Evolutionary conservation across 495 filamentous ascomycete genomes (phyloP).

Genomic region (Pyrenula massariospora): DNA sequence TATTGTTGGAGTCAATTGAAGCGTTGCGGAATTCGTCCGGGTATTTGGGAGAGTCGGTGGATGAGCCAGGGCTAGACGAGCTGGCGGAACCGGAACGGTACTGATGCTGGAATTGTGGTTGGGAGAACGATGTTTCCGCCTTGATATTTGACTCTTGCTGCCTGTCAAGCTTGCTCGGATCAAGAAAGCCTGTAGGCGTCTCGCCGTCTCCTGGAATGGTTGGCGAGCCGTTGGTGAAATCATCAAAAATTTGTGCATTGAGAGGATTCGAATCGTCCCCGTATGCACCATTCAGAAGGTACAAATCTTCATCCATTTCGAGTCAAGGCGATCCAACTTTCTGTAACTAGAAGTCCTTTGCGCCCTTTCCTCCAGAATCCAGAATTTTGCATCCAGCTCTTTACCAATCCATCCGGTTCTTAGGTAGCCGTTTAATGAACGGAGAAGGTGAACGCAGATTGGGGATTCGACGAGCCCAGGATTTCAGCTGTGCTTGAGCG

Average conservation of each 20-base stretch:
- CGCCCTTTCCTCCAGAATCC: too few relatives aligned
- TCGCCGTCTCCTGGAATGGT: background rate
- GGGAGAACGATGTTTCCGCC: background rate
- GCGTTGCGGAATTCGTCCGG: background rate
- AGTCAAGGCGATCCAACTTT: too few relatives aligned
- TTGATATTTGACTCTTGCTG: background rate
- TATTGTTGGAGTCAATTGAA: background rate
- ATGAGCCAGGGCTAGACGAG: background rate
- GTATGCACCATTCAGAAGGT: background rate
- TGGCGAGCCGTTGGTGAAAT: background rate
- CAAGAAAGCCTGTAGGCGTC: background rate
- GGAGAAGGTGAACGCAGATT: too few relatives aligned
- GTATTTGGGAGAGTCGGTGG: background rate
- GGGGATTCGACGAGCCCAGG: too few relatives aligned
- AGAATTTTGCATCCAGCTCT: background rate
- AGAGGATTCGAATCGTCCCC: background rate
- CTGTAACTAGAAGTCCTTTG: too few relatives aligned
- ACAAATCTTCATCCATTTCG: background rate
- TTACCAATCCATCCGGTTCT: background rate
- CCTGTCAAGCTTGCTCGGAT: background rate
- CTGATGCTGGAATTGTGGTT: background rate
- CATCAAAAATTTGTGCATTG: background rate
- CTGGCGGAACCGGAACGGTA: background rate
- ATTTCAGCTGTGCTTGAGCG: too few relatives aligned
- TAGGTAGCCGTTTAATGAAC: background rate